Conservation (phyloP, 371 early-diverging fungal genomes). For the Zopfochytrium polystomum region DNA sequence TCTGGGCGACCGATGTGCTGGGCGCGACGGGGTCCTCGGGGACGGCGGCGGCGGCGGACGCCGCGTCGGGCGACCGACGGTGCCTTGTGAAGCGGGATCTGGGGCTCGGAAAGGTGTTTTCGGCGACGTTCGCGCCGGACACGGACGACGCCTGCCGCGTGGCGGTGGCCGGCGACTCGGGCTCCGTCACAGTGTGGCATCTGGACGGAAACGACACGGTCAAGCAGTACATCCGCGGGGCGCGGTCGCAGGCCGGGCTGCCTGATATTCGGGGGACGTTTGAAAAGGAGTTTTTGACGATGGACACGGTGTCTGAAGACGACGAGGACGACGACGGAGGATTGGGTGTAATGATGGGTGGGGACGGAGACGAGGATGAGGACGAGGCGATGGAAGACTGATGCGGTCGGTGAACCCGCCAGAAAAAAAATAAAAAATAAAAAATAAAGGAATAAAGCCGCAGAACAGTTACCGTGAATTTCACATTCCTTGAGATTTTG, state of each 20-base stretch:
- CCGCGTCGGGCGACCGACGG: constrained; percentile 27
- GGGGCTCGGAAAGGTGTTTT: constrained; percentile 76
- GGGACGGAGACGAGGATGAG: constrained; percentile 3
- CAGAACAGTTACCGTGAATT: no score
- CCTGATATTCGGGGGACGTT: neutral
- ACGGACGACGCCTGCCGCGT: constrained; percentile 75
- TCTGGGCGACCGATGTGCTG: constrained; percentile 90
- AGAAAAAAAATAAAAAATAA: no score
- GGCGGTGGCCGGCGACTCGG: constrained; percentile 83
- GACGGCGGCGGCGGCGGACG: constrained; percentile 63
- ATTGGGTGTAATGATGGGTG: constrained; percentile 4
- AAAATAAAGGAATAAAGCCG: no score
- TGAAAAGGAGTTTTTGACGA: constrained; percentile 26
- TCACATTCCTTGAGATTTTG: no score
- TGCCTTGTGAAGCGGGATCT: constrained; percentile 23
- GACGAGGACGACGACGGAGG: constrained; percentile 33
- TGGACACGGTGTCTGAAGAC: constrained; percentile 26
- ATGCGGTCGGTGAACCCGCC: no score
- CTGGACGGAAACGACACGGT: constrained; percentile 80
- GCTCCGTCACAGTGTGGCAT: constrained; percentile 89
- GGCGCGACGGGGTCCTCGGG: no score
- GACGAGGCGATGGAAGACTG: no score
- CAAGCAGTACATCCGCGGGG: constrained; percentile 61
- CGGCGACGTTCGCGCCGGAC: constrained; percentile 82
- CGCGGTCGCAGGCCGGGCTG: no score